Conservation (phyloP, 1,284 basidiomycete genomes). For the Trametes versicolor region DNA sequence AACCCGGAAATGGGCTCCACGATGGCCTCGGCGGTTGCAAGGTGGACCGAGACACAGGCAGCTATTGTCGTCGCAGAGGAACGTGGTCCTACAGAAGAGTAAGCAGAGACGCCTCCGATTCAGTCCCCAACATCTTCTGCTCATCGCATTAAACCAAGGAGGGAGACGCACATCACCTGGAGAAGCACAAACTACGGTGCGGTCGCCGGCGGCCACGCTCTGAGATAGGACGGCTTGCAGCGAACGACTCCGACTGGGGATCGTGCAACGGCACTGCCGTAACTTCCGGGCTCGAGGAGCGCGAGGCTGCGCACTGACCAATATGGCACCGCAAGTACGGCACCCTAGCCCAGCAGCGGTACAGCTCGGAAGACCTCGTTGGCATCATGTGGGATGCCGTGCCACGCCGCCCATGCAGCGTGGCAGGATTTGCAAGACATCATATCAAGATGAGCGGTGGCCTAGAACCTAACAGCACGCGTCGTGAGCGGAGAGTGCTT, state of each 20-base stretch:
- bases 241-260: background rate
- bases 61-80: background rate
- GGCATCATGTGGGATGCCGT: slow-evolving; percentile 12
- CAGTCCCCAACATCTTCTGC: background rate
- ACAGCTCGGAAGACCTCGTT: background rate
- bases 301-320: slow-evolving; percentile 7
- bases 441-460: slow-evolving; percentile 17
- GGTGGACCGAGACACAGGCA: background rate
- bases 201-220: slow-evolving; percentile 3
- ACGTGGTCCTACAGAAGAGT: background rate
- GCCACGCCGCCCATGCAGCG: slow-evolving; percentile 8
- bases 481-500: slow-evolving; percentile 7
- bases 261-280: slow-evolving; percentile 18
- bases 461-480: slow-evolving; percentile 3
- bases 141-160: background rate
- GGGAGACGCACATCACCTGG: slow-evolving; percentile 8
- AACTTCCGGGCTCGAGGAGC: background rate
- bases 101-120: background rate
- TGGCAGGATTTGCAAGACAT: background rate
- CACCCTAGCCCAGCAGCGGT: background rate
- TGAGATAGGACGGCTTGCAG: slow-evolving; percentile 13
- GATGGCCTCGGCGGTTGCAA: background rate
- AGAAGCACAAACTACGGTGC: background rate
- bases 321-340: slow-evolving; percentile 2
- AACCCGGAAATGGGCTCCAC: background rate